Evolutionary conservation across 176 grass and related monocot species (phyloP), one percentile per base, ranked within the genome.

Genomic region (Carex pumila): DNA sequence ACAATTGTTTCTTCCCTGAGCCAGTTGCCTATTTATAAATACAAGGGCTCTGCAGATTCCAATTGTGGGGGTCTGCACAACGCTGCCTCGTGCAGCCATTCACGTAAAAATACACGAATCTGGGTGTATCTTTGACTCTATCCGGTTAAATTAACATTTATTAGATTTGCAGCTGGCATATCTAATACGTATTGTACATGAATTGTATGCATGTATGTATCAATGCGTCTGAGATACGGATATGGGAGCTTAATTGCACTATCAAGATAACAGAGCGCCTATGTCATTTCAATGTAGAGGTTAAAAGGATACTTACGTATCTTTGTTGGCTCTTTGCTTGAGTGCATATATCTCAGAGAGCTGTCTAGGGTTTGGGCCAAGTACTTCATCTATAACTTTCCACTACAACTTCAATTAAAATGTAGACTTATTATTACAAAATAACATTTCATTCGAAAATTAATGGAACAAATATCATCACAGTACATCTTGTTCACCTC

Each of bases 341-440:
- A 98, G 87, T 87, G 85, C 88, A 85, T 93, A 95, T 60, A 95
- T 84, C 81, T 98, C 96, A 86, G 89, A 98, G 82, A 98, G 83
- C 62, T 98, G 93, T 47, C 89, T 88, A 81, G 86, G 85, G 56
- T 98, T 98, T 87, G 91, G 69, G 47, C 96, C 96, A 90, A 98
- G 91, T 87, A 98, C 71, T 83, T 98, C 96, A 81, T 95, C 89
- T 32, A 98, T 87, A 88, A 92, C 91, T 98, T 95, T 92, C 96
- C 96, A 98, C 96, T 98, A 98, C 78, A 94, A 98, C 91, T 98
- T 95, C 92, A 98, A 88, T 88, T 87, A 90, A 93, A 53, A 85
- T 63, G 50, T 77, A 47, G 50, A 77, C 50, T 77, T 55, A 77
- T 77, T 29, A 90, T 79, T 85, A 89, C 71, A 61, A 86, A 94